These are phyloP conservation scores for Irpex rosettiformis DNA, from an alignment of 1,284 basidiomycete species.

Conservation along the genomic window DNA sequence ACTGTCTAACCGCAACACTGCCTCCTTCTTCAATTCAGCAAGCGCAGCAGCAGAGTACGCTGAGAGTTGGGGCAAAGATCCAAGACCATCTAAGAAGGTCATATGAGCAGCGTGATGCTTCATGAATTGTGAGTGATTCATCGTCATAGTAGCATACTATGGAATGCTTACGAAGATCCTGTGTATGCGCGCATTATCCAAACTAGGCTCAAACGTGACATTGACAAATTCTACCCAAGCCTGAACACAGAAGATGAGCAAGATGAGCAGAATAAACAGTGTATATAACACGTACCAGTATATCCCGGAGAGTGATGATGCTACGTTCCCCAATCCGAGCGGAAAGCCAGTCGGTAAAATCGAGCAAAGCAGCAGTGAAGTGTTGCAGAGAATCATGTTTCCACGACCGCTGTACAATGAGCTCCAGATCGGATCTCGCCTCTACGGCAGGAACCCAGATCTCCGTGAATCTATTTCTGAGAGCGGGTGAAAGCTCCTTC, in stretches of 20 bases:
- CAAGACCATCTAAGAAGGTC: constrained; percentile 83
- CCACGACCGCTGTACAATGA: constrained; percentile 82
- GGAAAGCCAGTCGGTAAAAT: constrained; percentile 84
- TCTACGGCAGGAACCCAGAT: constrained; percentile 97
- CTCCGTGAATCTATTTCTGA: constrained; percentile 98
- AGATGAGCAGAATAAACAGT: neutral
- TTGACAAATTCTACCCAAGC: constrained; percentile 94
- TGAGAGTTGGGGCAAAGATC: constrained; percentile 68
- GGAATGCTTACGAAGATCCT: constrained; percentile 69
- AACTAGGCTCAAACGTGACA: constrained; percentile 41
- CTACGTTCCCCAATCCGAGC: constrained; percentile 63
- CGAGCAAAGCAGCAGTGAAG: constrained; percentile 70
- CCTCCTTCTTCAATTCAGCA: constrained; percentile 46
- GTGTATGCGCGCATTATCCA: constrained; percentile 37
- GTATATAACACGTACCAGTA: constrained; percentile 59
- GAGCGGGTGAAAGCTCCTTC: constrained; percentile 95
- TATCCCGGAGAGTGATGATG: constrained; percentile 81
- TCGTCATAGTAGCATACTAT: neutral
- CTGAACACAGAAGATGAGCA: constrained; percentile 35
- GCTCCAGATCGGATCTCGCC: constrained; percentile 69
- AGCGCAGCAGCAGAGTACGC: constrained; percentile 51
- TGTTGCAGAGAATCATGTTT: constrained; percentile 47
- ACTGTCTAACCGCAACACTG: constrained; percentile 42
- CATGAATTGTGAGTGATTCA: constrained; percentile 9
- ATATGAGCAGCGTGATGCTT: constrained; percentile 88